A percentile compares a stretch with the other conserved stretches of the same genome.
Conservation (phyloP, 768 basidiomycete species). For the Boletus sp. region DNA sequence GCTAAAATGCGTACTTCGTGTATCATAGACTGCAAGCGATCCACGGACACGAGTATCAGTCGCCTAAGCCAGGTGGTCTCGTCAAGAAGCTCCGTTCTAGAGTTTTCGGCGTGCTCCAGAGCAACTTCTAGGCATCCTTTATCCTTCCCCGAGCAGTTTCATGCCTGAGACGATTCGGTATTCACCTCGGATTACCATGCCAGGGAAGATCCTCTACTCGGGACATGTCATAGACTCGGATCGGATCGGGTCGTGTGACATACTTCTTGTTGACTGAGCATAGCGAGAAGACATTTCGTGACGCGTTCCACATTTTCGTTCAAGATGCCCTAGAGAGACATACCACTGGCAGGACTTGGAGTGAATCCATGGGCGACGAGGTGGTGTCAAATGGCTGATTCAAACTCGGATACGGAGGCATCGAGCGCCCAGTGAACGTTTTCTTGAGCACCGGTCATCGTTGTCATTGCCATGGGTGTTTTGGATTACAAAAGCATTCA, state of each 20-base stretch:
- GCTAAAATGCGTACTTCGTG: slow-evolving; percentile 44
- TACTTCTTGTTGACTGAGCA: slow-evolving; percentile 78
- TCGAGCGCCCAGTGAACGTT: no score
- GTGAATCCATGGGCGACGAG: slow-evolving; percentile 84
- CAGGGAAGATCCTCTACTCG: slow-evolving; percentile 68
- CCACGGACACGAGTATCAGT: slow-evolving; percentile 59
- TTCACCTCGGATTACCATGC: slow-evolving; percentile 54
- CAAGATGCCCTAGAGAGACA: slow-evolving; percentile 67
- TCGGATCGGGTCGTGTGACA: slow-evolving; percentile 30
- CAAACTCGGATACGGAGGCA: no score
- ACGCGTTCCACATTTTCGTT: slow-evolving; percentile 53
- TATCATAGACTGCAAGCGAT: slow-evolving; percentile 59
- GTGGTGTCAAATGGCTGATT: no score
- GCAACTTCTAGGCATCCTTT: slow-evolving; percentile 61
- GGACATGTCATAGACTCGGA: slow-evolving; percentile 47
- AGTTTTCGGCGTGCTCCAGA: slow-evolving; percentile 70
- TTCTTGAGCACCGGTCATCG: no score
- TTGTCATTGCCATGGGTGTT: no score
- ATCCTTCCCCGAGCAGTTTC: slow-evolving; percentile 47
- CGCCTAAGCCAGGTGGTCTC: slow-evolving; percentile 65
- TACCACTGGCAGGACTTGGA: slow-evolving; percentile 55
- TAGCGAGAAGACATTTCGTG: slow-evolving; percentile 71
- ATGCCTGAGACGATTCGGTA: slow-evolving; percentile 44
- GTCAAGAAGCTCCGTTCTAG: slow-evolving; percentile 56
- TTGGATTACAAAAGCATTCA: no score